Evolutionary conservation across 192 early-diverging fungal genomes (phyloP), one percentile per base, ranked within the genome.

Genomic region (Entomortierella beljakovae): DNA sequence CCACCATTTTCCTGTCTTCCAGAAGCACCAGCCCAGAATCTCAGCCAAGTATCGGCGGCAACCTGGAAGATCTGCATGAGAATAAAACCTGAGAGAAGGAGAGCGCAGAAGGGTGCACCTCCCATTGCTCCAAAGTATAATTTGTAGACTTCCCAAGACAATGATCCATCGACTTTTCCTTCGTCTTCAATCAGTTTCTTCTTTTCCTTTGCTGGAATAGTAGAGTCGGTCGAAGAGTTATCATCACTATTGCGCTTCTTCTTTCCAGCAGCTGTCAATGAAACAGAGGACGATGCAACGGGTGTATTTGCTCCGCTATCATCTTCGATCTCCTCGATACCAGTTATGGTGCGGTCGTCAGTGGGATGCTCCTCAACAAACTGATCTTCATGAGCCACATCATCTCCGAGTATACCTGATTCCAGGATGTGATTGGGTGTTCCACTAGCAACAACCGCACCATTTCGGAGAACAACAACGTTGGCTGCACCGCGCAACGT

Each of bases 111-210:
- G 49, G 79, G 70, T 42, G 68, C 71, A 22, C 88, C 81, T 20
- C 93, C 93, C 48, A 91, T 89, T 25, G 90, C 90, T 32, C 80
- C 80, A 70, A 92, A 86, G 74, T 98, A 99, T 7, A 85, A 74
- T n/a, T 89, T 64, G 88, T 96, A 99, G 8, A 98, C 91, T 7
- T 65, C 46, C 25, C 81, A 86, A 28, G 85, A 86, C 56, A 99
- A 94, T 55, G 87, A 86, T 0, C 98, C 98, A 22, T 89, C 87
- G 23, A 90, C 92, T 49, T 90, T 89, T 67, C 93, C 91, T 73
- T 99, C 98, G 10, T 94, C 93, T 35, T 89, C 80, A 52, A 95
- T 94, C 37, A 98, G 81, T 69, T 88, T 82, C 49, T 81, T 77
- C 28, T 68, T 73, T 7, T 82, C 71, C 8, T 82, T 61, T 48